Percentiles rank a stretch among this genome's conserved stretches.
These are phyloP conservation scores for Phoenix roebelenii DNA, from an alignment of 176 grass and related monocot genomes.

Conservation along the genomic window DNA sequence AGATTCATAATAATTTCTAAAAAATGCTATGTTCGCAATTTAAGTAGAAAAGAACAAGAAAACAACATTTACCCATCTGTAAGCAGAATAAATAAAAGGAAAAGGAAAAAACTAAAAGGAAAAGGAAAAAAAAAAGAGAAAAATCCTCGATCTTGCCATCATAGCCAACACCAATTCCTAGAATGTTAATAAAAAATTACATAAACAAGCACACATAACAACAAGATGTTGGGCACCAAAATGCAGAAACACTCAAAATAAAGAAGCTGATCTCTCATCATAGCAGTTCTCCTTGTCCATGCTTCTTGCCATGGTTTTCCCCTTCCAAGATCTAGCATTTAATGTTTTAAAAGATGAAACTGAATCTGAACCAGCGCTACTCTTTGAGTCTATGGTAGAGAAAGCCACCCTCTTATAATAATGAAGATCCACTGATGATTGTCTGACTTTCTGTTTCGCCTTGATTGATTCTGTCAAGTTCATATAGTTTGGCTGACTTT, in stretches of 20 bases:
- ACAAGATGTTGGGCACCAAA: too few relatives aligned
- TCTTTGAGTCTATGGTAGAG: constrained; percentile 46
- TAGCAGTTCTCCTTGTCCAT: constrained; percentile 65
- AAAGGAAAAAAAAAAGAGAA: too few relatives aligned
- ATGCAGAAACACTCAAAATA: constrained; percentile 2
- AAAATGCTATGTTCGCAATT: too few relatives aligned
- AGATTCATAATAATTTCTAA: too few relatives aligned
- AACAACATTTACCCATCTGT: too few relatives aligned
- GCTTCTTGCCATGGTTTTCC: constrained; percentile 36
- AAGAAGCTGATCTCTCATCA: constrained; percentile 22
- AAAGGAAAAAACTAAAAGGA: too few relatives aligned
- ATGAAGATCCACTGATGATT: not conserved
- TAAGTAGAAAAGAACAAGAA: too few relatives aligned
- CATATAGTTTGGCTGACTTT: constrained; percentile 39
- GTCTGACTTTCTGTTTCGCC: constrained; percentile 36
- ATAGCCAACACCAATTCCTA: too few relatives aligned
- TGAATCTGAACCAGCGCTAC: constrained; percentile 36
- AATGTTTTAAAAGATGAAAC: constrained; percentile 32
- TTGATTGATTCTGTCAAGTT: not conserved
- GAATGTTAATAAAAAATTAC: too few relatives aligned
- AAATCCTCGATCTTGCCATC: too few relatives aligned
- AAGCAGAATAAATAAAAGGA: too few relatives aligned
- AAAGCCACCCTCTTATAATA: constrained; percentile 11
- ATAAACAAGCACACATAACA: too few relatives aligned
- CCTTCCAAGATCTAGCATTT: constrained; percentile 31